phyloP scores from a whole-genome alignment of 352 stramenopile species.

The Pilasporangium apinafurcum region DNA sequence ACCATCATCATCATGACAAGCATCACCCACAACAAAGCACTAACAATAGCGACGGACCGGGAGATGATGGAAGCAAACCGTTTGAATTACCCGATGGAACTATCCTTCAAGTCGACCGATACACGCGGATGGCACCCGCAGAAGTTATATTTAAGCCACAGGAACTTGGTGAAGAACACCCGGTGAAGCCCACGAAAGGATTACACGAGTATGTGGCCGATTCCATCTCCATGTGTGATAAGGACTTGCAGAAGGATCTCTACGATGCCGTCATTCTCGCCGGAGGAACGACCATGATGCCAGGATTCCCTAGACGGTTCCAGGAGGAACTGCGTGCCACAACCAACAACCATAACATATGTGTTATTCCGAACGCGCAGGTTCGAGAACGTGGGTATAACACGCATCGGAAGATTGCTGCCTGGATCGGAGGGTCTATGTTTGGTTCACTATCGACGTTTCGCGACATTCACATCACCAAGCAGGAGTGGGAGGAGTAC shows the following conservation, averaged over 20 bases:
- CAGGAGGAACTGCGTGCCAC: conserved; percentile 53
- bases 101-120: conserved; percentile 71
- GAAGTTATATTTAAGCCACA: conserved; percentile 84
- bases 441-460: conserved; percentile 86
- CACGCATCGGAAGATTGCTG: conserved; percentile 72
- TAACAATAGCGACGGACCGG: neutral
- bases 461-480: conserved; percentile 82
- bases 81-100: conserved; percentile 86
- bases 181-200: conserved; percentile 39
- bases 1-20: conserved; percentile 6
- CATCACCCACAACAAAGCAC: neutral
- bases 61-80: conserved; percentile 38
- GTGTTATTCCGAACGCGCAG: conserved; percentile 74
- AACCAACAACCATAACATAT: conserved; percentile 17
- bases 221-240: conserved; percentile 86
- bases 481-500: conserved; percentile 88
- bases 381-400: conserved; percentile 84
- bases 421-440: conserved; percentile 89
- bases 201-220: conserved; percentile 81
- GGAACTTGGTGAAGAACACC: conserved; percentile 92
- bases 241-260: conserved; percentile 78
- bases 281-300: conserved; percentile 81
- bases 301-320: conserved; percentile 77
- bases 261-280: conserved; percentile 70
- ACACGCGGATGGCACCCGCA: conserved; percentile 58